These are phyloP conservation scores for Dendrobium nobile DNA, from an alignment of 106 monocot species.

Conservation along the genomic window DNA sequence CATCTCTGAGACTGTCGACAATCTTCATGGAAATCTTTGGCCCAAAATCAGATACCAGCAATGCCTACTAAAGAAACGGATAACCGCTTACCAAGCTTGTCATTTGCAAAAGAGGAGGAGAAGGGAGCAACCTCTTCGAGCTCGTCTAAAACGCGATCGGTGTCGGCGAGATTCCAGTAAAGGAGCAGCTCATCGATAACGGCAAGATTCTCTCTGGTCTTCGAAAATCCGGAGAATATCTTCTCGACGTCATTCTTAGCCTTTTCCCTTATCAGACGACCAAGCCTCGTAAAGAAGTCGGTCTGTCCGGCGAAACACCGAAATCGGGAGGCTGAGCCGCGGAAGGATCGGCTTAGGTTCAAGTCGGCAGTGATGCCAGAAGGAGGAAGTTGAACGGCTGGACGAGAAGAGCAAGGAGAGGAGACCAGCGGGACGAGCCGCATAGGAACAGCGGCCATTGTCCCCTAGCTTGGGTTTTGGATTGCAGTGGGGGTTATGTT, in stretches of 20 bases:
- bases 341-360: background rate
- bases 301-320: constrained; percentile 59
- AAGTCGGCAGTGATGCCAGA: background rate
- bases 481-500: background rate
- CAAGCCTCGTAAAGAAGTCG: constrained; percentile 77
- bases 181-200: constrained; percentile 93
- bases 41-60: constrained; percentile 88
- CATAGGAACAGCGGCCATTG: constrained; percentile 21
- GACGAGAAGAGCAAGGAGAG: background rate
- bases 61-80: constrained; percentile 30
- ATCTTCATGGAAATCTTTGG: constrained; percentile 90
- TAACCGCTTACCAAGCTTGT: background rate
- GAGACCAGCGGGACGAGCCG: constrained; percentile 23
- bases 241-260: constrained; percentile 96
- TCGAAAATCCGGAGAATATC: constrained; percentile 90
- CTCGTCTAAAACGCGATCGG: constrained; percentile 88
- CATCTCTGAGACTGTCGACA: constrained; percentile 66
- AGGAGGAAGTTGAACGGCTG: background rate
- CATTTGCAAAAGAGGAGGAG: background rate
- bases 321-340: constrained; percentile 15
- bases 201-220: constrained; percentile 82
- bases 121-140: constrained; percentile 65
- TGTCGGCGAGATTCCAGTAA: constrained; percentile 91
- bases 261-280: constrained; percentile 88
- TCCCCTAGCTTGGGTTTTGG: background rate